Evolutionary conservation across 2,329 filamentous ascomycete species (phyloP).

Genomic region (Aspergillus caelatus): DNA sequence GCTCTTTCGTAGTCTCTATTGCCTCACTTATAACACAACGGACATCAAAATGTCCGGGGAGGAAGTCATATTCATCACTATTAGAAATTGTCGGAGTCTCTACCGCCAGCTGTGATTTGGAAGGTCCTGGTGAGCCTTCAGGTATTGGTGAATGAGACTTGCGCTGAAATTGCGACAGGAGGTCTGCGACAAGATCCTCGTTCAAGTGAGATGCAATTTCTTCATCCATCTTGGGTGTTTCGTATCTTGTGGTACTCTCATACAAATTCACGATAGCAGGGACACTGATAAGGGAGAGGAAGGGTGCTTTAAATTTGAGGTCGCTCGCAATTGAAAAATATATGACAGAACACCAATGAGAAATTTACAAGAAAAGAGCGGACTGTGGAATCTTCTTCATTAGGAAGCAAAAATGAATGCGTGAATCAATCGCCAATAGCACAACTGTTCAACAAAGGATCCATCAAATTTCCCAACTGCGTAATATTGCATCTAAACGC

Average conservation of each 20-base stretch:
- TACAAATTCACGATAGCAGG: background rate
- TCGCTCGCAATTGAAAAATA: background rate
- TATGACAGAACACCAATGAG: background rate
- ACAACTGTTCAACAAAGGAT: background rate
- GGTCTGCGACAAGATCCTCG: conserved; percentile 22
- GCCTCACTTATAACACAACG: conserved; percentile 33
- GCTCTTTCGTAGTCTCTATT: conserved; percentile 22
- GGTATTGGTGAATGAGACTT: background rate
- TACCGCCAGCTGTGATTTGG: conserved; percentile 23
- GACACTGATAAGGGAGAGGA: background rate
- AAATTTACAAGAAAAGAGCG: background rate
- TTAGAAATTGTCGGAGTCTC: conserved; percentile 35
- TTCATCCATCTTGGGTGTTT: background rate
- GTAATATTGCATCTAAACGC: conserved; percentile 18
- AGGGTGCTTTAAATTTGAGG: background rate
- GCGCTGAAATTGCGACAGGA: conserved; percentile 21
- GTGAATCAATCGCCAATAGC: background rate
- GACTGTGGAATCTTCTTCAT: background rate
- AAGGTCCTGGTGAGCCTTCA: background rate
- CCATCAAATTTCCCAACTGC: conserved; percentile 10
- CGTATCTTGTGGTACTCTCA: background rate
- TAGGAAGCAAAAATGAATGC: background rate
- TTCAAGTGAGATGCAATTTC: conserved; percentile 7
- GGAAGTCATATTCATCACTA: conserved; percentile 39
- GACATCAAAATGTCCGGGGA: conserved; percentile 43